Conservation (phyloP, 2,329 filamentous ascomycete genomes). For the Sclerotinia nivalis region DNA sequence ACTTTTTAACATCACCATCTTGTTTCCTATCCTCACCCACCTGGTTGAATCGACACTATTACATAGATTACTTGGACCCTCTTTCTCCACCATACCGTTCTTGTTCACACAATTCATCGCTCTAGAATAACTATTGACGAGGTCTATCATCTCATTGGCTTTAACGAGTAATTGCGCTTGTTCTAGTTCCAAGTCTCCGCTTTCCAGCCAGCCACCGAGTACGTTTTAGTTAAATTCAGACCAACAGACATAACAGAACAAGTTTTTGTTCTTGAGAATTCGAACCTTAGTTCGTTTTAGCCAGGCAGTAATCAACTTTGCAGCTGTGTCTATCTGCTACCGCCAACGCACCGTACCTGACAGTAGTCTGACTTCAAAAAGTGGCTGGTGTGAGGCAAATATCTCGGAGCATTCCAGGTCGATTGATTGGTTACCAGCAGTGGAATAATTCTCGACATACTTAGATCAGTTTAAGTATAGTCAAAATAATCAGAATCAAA, state of each 20-base stretch:
- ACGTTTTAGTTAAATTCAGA: conserved; percentile 10
- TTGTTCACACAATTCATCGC: neutral
- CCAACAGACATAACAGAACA: conserved; percentile 14
- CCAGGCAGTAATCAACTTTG: neutral
- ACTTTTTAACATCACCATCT: conserved; percentile 17
- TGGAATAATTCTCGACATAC: conserved; percentile 18
- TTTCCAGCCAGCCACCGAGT: conserved; percentile 20
- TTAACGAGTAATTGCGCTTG: conserved; percentile 8
- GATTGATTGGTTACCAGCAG: conserved; percentile 14
- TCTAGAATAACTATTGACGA: neutral
- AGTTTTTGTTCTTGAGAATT: conserved; percentile 17
- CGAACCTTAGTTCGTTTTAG: neutral
- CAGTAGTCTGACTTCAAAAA: conserved; percentile 28
- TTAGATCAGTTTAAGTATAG: conserved; percentile 10
- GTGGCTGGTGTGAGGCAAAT: conserved; percentile 24
- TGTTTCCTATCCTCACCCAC: conserved; percentile 6
- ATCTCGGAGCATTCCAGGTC: conserved; percentile 31
- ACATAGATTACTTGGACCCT: conserved; percentile 19
- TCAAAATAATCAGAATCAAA: neutral
- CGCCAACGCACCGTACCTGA: conserved; percentile 28
- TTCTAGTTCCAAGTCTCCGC: conserved; percentile 16
- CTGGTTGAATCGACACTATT: conserved; percentile 1
- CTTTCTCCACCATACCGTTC: conserved; percentile 9
- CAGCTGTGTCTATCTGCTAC: conserved; percentile 4
- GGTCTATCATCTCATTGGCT: conserved; percentile 13